A percentile compares a stretch with the other conserved stretches of the same genome.
These are phyloP conservation scores for Acacia melanoxylon DNA, from an alignment of 306 rosid species.

Conservation along the genomic window DNA sequence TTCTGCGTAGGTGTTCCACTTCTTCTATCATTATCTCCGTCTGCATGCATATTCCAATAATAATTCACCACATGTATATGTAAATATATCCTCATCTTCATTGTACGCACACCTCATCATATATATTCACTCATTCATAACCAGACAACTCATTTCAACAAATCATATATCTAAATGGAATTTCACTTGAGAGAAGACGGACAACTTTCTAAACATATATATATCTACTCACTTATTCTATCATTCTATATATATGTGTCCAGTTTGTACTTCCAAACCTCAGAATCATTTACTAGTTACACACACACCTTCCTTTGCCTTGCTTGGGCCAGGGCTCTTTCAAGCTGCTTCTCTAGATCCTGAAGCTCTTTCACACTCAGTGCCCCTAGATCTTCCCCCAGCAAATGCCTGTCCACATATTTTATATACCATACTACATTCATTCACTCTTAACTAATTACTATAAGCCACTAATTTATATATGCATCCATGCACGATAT, in stretches of 20 bases:
- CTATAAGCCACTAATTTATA: background rate
- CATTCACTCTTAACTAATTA: too few relatives aligned
- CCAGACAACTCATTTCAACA: too few relatives aligned
- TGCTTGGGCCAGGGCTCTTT: conserved; percentile 75
- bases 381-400: conserved; percentile 97
- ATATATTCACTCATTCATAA: too few relatives aligned
- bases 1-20: conserved; percentile 79
- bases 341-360: conserved; percentile 93
- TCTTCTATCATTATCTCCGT: conserved; percentile 77
- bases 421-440: background rate
- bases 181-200: too few relatives aligned
- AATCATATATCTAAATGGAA: too few relatives aligned
- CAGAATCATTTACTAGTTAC: background rate
- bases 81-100: too few relatives aligned
- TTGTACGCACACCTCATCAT: too few relatives aligned
- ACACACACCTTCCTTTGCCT: conserved; percentile 75
- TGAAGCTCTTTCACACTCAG: conserved; percentile 79
- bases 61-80: background rate
- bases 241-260: too few relatives aligned
- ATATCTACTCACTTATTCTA: too few relatives aligned
- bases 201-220: too few relatives aligned
- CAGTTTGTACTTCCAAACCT: too few relatives aligned
- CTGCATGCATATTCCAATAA: conserved; percentile 40
- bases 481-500: too few relatives aligned
- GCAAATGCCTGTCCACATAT: conserved; percentile 63